Conservation (phyloP, 768 basidiomycete genomes). For the Russula brevipes region DNA sequence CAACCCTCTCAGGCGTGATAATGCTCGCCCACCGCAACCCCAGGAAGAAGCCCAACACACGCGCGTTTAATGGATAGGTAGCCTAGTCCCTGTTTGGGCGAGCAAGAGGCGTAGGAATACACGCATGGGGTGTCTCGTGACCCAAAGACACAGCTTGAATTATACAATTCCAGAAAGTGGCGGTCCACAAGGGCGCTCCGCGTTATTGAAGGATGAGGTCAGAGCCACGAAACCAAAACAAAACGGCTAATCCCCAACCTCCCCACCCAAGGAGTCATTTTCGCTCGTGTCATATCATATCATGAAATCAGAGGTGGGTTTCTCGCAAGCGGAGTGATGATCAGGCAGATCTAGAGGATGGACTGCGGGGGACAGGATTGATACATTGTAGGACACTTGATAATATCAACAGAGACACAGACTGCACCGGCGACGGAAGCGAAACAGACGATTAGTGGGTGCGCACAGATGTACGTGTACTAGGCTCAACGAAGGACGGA, state of each 20-base stretch:
- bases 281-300: not conserved
- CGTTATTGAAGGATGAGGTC: not conserved
- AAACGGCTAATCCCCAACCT: not conserved
- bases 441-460: conserved; percentile 10
- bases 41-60: not conserved
- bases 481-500: conserved; percentile 1
- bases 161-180: conserved; percentile 1
- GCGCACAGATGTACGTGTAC: conserved; percentile 18
- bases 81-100: not conserved
- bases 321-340: not conserved
- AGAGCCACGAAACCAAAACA: not conserved
- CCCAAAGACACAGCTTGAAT: not conserved
- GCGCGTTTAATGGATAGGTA: not conserved
- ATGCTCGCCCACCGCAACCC: not conserved
- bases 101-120: not conserved
- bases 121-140: conserved; percentile 5
- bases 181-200: conserved; percentile 12
- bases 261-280: not conserved
- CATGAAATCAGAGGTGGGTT: not conserved
- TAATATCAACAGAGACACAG: conserved; percentile 19
- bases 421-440: not conserved
- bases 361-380: conserved; percentile 7
- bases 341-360: not conserved
- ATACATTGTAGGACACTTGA: conserved; percentile 23
- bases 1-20: not conserved